Conservation (phyloP, 164 flowering plant genomes). For the Vitis cinerea region DNA sequence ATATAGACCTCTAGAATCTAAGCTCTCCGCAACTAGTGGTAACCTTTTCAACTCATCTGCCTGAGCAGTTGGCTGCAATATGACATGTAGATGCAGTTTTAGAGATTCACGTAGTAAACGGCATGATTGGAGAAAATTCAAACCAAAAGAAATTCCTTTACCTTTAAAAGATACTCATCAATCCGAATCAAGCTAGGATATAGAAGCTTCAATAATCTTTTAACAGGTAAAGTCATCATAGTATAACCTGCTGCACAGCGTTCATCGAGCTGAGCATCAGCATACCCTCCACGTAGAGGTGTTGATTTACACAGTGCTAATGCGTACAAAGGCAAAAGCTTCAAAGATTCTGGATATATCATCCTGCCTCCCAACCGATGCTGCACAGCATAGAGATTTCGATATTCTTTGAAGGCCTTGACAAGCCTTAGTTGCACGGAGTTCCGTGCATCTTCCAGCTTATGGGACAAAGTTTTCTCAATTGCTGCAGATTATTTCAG, state of each 20-base stretch:
- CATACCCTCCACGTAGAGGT: constrained; percentile 83
- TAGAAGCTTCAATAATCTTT: constrained; percentile 70
- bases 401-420: constrained; percentile 87
- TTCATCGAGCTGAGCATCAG: constrained; percentile 90
- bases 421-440: constrained; percentile 64
- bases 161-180: constrained; percentile 81
- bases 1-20: constrained; percentile 87
- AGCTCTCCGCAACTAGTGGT: constrained; percentile 66
- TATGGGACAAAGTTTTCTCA: constrained; percentile 80
- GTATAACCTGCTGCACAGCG: constrained; percentile 91
- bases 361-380: constrained; percentile 86
- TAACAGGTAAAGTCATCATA: constrained; percentile 86
- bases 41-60: constrained; percentile 48
- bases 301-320: constrained; percentile 78
- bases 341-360: constrained; percentile 92
- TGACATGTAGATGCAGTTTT: constrained; percentile 4
- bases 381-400: constrained; percentile 93
- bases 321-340: constrained; percentile 69
- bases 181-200: constrained; percentile 81
- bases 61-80: constrained; percentile 46
- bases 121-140: neutral
- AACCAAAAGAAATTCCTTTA: constrained; percentile 14
- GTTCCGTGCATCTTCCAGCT: constrained; percentile 89
- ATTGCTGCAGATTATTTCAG: constrained; percentile 61
- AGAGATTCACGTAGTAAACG: neutral